Conservation (phyloP, 345 rosid species). For the Diplotaxis tenuifolia region DNA sequence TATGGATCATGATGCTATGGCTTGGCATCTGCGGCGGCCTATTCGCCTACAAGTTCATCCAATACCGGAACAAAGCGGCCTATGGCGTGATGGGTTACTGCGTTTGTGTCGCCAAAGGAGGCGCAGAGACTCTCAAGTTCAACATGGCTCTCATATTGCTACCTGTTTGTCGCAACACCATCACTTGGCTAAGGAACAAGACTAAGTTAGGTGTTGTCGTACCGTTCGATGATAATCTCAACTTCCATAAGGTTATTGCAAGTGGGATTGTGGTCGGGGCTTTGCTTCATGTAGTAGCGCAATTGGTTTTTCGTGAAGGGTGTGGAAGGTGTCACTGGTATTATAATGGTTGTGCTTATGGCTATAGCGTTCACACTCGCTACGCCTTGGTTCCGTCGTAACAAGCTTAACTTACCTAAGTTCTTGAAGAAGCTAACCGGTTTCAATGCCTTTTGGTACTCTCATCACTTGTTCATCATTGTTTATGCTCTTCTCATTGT, state of each 20-base stretch:
- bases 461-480: slow-evolving; percentile 75
- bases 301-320: slow-evolving; percentile 86
- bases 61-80: slow-evolving; percentile 53
- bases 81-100: slow-evolving; percentile 81
- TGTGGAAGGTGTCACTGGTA: slow-evolving; percentile 72
- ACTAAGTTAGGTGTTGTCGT: slow-evolving; percentile 65
- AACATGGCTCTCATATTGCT: slow-evolving; percentile 83
- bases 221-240: slow-evolving; percentile 84
- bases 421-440: slow-evolving; percentile 74
- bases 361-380: slow-evolving; percentile 78
- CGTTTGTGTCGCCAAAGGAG: slow-evolving; percentile 83
- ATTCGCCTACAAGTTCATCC: slow-evolving; percentile 69
- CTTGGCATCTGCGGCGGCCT: slow-evolving; percentile 56
- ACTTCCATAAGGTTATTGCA: slow-evolving; percentile 84
- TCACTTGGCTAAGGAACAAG: slow-evolving; percentile 90
- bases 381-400: slow-evolving; percentile 85
- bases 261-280: slow-evolving; percentile 59
- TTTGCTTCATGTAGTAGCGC: slow-evolving; percentile 68
- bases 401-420: slow-evolving; percentile 67
- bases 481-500: slow-evolving; percentile 78
- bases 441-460: slow-evolving; percentile 91
- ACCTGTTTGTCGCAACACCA: slow-evolving; percentile 83
- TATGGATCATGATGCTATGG: slow-evolving; percentile 80
- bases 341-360: slow-evolving; percentile 76
- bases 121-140: slow-evolving; percentile 82